Conservation (phyloP, 2,329 filamentous ascomycete species). For the Pseudocercospora musae region DNA sequence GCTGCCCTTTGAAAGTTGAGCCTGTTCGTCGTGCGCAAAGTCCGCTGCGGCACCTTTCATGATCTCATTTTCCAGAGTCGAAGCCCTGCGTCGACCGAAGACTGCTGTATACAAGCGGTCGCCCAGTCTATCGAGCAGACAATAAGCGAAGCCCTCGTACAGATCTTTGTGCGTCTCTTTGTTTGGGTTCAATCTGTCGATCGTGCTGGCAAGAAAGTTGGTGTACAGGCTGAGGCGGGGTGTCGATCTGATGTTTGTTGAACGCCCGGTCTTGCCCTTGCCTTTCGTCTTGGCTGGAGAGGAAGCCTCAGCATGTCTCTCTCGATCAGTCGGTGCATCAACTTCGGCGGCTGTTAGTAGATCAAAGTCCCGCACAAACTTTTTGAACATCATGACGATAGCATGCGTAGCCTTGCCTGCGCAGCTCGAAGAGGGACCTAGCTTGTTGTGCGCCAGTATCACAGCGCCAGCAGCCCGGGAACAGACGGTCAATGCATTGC, state of each 20-base stretch:
- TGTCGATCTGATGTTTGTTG: conserved; percentile 20
- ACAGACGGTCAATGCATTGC: conserved; percentile 22
- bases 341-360: conserved; percentile 10
- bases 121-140: conserved; percentile 41
- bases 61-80: conserved; percentile 28
- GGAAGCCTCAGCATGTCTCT: neutral
- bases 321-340: conserved; percentile 14
- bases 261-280: conserved; percentile 18
- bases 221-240: conserved; percentile 28
- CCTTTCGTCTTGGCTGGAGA: conserved; percentile 24
- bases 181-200: conserved; percentile 38
- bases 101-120: conserved; percentile 39
- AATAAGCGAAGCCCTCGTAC: conserved; percentile 45
- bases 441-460: conserved; percentile 24
- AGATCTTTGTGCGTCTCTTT: conserved; percentile 38
- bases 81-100: conserved; percentile 34
- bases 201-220: conserved; percentile 37
- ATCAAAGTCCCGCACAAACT: conserved; percentile 32
- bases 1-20: neutral
- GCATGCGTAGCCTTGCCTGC: conserved; percentile 30
- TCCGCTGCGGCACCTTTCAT: conserved; percentile 26
- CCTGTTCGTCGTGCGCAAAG: conserved; percentile 9
- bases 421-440: conserved; percentile 10
- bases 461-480: conserved; percentile 24
- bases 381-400: conserved; percentile 38